Base-by-base conservation (phyloP, 371 early-diverging fungal species). In the Umbelopsis sp. region DNA sequence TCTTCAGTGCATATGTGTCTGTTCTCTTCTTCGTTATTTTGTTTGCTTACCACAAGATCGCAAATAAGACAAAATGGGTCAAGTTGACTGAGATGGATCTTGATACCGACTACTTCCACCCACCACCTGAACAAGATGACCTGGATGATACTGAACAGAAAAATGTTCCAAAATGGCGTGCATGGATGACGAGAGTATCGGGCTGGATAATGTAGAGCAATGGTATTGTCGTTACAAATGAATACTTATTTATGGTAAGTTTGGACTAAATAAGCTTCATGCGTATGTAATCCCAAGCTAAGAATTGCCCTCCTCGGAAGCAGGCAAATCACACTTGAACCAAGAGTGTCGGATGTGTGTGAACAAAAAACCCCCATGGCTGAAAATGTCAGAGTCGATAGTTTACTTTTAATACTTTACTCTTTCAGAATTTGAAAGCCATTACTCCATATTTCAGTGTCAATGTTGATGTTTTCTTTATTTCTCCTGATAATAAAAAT, bases 101-200 rank as follows among this genome's bases (percentile, higher is more conserved):
- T 8, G 64, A 64, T 24, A 64, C 64, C 11, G 64, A 64, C 64
- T 64, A 38, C 20, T 64, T 64, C 46, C 64, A 44, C 14, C 64
- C 64, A 64, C 64, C 64, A 18, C 44, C 64, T 24, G 64, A 64
- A 20, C n/a, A 44, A 22, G n/a, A 9, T 8, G 64, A 64, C 35
- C 11, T 25, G 10, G 24, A 16, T 12, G 64, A 64, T 24, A 44
- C 35, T 9, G 29, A 57, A 35, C 35, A 11, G 6, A 12, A 35
- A 1, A 35, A 35, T 3, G 2, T 41, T 41, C 48, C 48, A 10
- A 57, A 12, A 18, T 57, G 57, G 57, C 57, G 57, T 35, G 29
- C 29, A 35, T 57, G 57, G 57, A 3, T 35, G 10, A 5, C 11
- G 4, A 57, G 35, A 29, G 29, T 18, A 4, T 18, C 35, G 4